Evolutionary conservation across 2,329 filamentous ascomycete species (phyloP).

Genomic region (Botryotinia convoluta): DNA sequence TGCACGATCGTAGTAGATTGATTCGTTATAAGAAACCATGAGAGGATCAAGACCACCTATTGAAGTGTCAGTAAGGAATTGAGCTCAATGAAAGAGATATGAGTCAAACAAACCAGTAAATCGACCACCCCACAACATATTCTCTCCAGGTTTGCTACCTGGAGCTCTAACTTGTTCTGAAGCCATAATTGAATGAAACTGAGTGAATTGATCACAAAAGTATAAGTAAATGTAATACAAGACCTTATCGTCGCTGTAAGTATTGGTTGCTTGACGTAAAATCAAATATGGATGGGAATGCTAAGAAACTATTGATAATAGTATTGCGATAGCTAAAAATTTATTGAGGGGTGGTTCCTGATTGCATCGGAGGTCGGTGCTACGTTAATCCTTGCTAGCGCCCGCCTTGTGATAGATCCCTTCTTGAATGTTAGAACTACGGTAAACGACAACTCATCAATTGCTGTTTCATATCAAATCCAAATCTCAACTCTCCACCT

Average conservation of each 20-base stretch:
- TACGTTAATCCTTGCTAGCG: slow-evolving; percentile 14
- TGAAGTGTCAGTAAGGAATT: slow-evolving; percentile 27
- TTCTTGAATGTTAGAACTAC: neutral
- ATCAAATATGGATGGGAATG: neutral
- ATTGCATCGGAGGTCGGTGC: slow-evolving; percentile 6
- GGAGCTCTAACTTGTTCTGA: slow-evolving; percentile 32
- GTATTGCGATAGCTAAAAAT: slow-evolving; percentile 9
- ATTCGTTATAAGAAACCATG: slow-evolving; percentile 83
- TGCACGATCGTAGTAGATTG: slow-evolving; percentile 72
- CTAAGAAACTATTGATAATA: slow-evolving; percentile 15
- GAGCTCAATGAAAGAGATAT: neutral
- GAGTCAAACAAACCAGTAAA: slow-evolving; percentile 50
- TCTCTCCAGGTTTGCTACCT: slow-evolving; percentile 35
- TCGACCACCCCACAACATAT: slow-evolving; percentile 56
- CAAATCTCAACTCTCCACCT: neutral
- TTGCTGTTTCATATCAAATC: slow-evolving; percentile 7
- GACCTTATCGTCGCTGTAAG: neutral
- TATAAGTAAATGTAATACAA: neutral
- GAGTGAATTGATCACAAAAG: neutral
- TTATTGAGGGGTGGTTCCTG: slow-evolving; percentile 1
- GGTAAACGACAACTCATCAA: slow-evolving; percentile 9
- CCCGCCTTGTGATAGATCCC: neutral
- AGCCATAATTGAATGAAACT: slow-evolving; percentile 30
- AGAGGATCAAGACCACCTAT: slow-evolving; percentile 77
- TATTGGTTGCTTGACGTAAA: neutral